Conservation (phyloP, 257 asterid genomes). For the Misopates orontium region DNA sequence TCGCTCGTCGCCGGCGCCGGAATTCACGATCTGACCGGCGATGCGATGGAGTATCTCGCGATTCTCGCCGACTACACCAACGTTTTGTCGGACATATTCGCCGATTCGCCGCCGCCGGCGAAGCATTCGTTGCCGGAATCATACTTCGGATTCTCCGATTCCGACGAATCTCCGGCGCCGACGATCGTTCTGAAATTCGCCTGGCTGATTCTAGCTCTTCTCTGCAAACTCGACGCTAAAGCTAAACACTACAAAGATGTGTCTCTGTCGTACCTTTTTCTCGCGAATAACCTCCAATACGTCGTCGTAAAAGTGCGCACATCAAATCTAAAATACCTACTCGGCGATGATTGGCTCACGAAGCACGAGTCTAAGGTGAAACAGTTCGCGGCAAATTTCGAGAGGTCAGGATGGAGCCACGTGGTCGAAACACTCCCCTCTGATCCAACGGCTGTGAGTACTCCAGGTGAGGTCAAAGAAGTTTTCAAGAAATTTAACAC, state of each 20-base stretch:
- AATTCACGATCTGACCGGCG: conserved; percentile 53
- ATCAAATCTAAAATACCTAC: conserved; percentile 65
- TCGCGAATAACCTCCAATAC: conserved; percentile 75
- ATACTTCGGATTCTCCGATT: conserved; percentile 48
- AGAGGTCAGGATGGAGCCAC: conserved; percentile 75
- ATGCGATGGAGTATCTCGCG: conserved; percentile 60
- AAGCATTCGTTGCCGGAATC: conserved; percentile 47
- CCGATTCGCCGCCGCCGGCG: conserved; percentile 43
- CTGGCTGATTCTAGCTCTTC: conserved; percentile 61
- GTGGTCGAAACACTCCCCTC: conserved; percentile 55
- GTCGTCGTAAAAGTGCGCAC: conserved; percentile 55
- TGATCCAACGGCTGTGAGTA: conserved; percentile 38
- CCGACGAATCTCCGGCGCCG: conserved; percentile 56
- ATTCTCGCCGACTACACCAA: conserved; percentile 73
- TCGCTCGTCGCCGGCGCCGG: conserved; percentile 64
- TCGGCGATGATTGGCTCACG: conserved; percentile 73
- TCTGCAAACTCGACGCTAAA: conserved; percentile 73
- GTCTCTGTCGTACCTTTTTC: conserved; percentile 61
- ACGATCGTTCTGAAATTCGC: conserved; percentile 52
- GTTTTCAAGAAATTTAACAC: conserved; percentile 60
- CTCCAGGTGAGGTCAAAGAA: conserved; percentile 47
- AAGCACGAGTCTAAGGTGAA: conserved; percentile 60
- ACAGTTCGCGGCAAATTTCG: conserved; percentile 52
- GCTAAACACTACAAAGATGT: conserved; percentile 67
- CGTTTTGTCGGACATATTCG: conserved; percentile 50